These are phyloP conservation scores for Epichloe elymi DNA, from an alignment of 2,329 filamentous ascomycete genomes.

Conservation along the genomic window DNA sequence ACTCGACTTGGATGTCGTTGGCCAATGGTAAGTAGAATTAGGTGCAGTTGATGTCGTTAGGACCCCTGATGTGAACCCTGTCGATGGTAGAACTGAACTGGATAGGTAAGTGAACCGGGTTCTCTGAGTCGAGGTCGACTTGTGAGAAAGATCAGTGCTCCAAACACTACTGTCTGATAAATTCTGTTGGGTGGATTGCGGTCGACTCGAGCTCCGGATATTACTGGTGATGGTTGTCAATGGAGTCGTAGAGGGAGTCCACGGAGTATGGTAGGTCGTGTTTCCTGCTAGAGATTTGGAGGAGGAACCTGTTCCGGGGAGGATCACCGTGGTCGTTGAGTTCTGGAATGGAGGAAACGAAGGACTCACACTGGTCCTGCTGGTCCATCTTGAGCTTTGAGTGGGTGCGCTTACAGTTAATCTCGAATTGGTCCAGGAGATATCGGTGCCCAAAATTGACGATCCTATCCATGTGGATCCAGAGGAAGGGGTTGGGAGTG, in stretches of 20 bases:
- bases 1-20: background rate
- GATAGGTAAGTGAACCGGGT: background rate
- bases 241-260: background rate
- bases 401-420: background rate
- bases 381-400: background rate
- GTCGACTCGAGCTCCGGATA: background rate
- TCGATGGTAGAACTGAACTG: slow-evolving; percentile 1
- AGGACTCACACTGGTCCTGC: background rate
- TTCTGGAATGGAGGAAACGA: slow-evolving; percentile 2
- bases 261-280: background rate
- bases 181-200: background rate
- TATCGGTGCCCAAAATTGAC: slow-evolving; percentile 2
- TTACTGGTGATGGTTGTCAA: background rate
- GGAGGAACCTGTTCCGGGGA: background rate
- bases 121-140: background rate
- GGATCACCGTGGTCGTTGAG: slow-evolving; percentile 12
- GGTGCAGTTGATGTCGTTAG: background rate
- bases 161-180: background rate
- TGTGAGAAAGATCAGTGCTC: background rate
- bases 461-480: background rate
- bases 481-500: background rate
- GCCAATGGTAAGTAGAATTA: slow-evolving; percentile 1
- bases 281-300: background rate
- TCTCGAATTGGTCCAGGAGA: background rate
- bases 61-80: background rate